These are phyloP conservation scores for Coprinopsis marcescibilis DNA, from an alignment of 768 basidiomycete genomes.

Conservation along the genomic window DNA sequence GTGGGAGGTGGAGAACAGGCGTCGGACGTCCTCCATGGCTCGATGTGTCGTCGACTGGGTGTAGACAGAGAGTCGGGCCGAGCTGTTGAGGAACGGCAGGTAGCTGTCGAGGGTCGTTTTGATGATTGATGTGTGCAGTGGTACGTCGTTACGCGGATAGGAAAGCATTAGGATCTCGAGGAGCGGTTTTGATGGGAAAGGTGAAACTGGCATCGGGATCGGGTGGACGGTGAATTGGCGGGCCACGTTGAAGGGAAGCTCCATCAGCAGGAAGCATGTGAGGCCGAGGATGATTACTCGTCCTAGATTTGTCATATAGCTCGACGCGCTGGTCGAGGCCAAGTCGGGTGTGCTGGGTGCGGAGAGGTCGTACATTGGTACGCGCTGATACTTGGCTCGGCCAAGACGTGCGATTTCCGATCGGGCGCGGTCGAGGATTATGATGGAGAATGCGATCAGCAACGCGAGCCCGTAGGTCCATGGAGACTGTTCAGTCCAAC, in stretches of 20 bases:
- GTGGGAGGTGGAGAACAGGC: constrained; percentile 19
- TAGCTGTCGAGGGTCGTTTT: constrained; percentile 32
- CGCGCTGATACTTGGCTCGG: too few relatives aligned
- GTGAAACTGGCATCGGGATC: constrained; percentile 16
- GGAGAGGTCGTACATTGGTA: too few relatives aligned
- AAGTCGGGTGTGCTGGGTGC: too few relatives aligned
- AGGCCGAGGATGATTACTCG: neutral
- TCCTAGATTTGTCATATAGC: neutral
- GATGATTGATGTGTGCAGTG: constrained; percentile 26
- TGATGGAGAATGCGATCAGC: constrained; percentile 18
- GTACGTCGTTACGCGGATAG: too few relatives aligned
- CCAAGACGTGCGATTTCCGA: too few relatives aligned
- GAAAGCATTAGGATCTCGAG: constrained; percentile 36
- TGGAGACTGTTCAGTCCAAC: constrained; percentile 28
- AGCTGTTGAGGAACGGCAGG: constrained; percentile 24
- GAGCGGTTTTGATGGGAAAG: constrained; percentile 20
- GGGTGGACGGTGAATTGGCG: too few relatives aligned
- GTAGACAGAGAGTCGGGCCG: constrained; percentile 32
- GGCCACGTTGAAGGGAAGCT: constrained; percentile 11
- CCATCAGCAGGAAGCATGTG: neutral
- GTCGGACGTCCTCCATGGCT: constrained; percentile 25
- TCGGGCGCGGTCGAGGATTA: too few relatives aligned
- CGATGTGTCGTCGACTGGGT: constrained; percentile 29
- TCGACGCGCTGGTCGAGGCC: too few relatives aligned
- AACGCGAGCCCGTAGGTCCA: constrained; percentile 34